Evolutionary conservation across 352 stramenopile species (phyloP), one percentile per base, ranked within the genome.

Genomic region (Phytophthora pistaciae): DNA sequence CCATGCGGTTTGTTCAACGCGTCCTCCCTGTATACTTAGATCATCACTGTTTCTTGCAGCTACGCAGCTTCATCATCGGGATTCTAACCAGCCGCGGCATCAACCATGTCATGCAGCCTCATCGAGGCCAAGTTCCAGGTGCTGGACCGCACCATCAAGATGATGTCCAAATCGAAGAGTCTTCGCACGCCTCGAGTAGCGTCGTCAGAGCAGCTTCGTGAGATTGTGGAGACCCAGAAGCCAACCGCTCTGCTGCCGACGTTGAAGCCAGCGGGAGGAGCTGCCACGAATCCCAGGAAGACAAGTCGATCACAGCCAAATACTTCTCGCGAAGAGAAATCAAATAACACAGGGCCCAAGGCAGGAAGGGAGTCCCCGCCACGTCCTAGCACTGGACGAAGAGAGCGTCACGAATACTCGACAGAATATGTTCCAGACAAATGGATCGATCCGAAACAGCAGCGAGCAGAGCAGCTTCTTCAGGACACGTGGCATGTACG

Each of bases 41-140:
- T 11, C 27, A 23, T 42, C 25, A 29, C 25, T 29, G 8, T 29
- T 42, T 54, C 13, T 46, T 23, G 14, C 13, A 57, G 14, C 52
- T 59, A 59, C 38, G 31, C 16, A 42, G 8, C 44, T 68, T 60
- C 54, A 54, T 65, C n/a, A 36, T 40, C 29, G 42, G 7, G 36
- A 40, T 29, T 49, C 7, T 36, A 44, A 64, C 50, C 25, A 56
- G 14, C 14, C n/a, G 52, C 7, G 29, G 46, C 33, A 20, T 50
- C n/a, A 27, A 67, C 27, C 8, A 91, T 92, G 84, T 92, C 84
- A 21, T 88, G 74, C 9, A 83, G 77, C 49, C 80, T 91, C 52
- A 85, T 92, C 40, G 84, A 92, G 61, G 81, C 80, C 46, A 91
- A 91, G 61, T 92, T 91, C 66, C 80, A 86, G 62, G 70, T 78